Evolutionary conservation across 2,329 filamentous ascomycete genomes (phyloP), one percentile per base, ranked within the genome.

Genomic region (Scedosporium apiospermum): DNA sequence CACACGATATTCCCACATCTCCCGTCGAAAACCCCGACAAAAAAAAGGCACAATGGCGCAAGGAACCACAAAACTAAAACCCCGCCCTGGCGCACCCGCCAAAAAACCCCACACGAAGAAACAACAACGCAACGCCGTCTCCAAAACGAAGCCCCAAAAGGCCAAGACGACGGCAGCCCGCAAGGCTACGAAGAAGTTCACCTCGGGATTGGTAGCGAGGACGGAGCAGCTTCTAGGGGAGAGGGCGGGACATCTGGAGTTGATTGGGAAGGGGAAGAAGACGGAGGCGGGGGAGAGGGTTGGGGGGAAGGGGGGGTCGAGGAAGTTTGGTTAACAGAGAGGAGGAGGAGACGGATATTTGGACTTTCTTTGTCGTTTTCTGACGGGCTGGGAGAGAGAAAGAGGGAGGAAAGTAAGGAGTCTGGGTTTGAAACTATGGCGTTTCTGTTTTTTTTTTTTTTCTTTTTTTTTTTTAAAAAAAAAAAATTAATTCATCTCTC

Each of bases 141-240:
- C 78, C 64, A 78, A 79, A 63, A 75, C 71, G 71, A 85, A 85
- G 72, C 75, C 80, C 46, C 77, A 81, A 67, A 78, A 75, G 66
- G 67, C 66, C 57, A 80, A 77, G 71, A 67, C 72, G 41, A 76
- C 73, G 67, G 71, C 71, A 27, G 71, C 69, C 18, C 75, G 80
- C 67, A 83, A 81, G 75, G 68, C 78, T 66, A 78, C 79, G 73
- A 79, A 78, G 68, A 83, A 84, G 72, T 81, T 81, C 70, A 78
- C 81, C 12, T 77, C 80, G 3, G 82, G 82, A 57, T 75, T 86
- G 69, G 77, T 76, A 53, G 76, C 75, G 63, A 77, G 78, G 74
- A 86, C 83, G 38, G 83, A 86, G 76, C 75, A 77, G 65, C 74
- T 86, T 69, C 76, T 86, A 49, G 82, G 82, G 64, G 81, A 85